phyloP scores from a whole-genome alignment of 2,329 filamentous ascomycete genomes.

The Fusarium buxicola region DNA sequence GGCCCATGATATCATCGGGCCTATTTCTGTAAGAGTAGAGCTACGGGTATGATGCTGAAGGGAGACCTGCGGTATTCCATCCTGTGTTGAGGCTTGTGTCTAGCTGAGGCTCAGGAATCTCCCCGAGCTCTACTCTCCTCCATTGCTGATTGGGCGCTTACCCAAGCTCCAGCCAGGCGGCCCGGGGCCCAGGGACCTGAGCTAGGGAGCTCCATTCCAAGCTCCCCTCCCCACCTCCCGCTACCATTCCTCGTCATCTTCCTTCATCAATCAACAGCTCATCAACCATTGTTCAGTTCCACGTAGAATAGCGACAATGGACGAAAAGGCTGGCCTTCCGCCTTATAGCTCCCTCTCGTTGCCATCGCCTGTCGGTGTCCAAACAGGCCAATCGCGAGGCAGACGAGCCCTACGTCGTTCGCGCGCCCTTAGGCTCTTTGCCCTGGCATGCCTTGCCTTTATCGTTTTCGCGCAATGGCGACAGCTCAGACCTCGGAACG shows the following conservation, averaged over 20 bases:
- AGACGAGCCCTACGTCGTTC: constrained; percentile 55
- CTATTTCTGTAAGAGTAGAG: too few species aligned
- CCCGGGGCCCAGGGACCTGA: too few species aligned
- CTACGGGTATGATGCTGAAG: too few species aligned
- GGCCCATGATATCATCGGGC: too few species aligned
- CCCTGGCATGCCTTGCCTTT: constrained; percentile 61
- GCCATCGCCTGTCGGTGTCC: constrained; percentile 34
- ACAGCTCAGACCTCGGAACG: constrained; percentile 50
- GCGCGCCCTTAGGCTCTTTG: constrained; percentile 57
- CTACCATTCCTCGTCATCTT: background rate
- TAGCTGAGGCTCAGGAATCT: too few species aligned
- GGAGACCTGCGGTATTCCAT: too few species aligned
- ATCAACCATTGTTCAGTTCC: constrained; percentile 7
- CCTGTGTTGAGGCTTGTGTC: too few species aligned
- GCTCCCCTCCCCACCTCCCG: constrained; percentile 12
- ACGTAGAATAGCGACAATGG: constrained; percentile 38
- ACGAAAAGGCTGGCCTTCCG: constrained; percentile 59
- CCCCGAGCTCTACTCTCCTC: constrained; percentile 29
- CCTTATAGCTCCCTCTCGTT: constrained; percentile 55
- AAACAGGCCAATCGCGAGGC: constrained; percentile 33
- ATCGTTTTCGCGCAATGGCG: constrained; percentile 63
- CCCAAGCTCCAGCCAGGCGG: too few species aligned
- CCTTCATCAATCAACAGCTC: background rate
- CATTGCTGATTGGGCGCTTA: too few species aligned
- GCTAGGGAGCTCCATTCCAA: constrained; percentile 34